Percentiles rank a stretch among this genome's conserved stretches.
Conservation (phyloP, 78 protist genomes). For the Dictyostelium intermedium region DNA sequence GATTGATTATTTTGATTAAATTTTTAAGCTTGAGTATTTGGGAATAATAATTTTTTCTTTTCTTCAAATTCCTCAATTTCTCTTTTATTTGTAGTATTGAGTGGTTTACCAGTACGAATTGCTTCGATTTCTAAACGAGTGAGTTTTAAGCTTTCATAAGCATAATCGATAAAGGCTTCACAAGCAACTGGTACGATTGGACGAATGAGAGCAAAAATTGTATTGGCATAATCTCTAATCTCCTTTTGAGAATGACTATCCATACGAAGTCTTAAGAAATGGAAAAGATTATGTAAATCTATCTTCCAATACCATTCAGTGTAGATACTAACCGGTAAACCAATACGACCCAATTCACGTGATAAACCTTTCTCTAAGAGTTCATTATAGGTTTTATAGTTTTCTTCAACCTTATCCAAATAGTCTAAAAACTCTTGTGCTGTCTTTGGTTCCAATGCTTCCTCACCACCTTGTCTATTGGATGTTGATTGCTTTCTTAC, state of each 20-base stretch:
- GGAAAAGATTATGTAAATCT: slow-evolving; percentile 76
- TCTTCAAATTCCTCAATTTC: slow-evolving; percentile 54
- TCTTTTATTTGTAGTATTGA: slow-evolving; percentile 55
- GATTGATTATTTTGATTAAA: background rate
- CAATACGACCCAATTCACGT: slow-evolving; percentile 67
- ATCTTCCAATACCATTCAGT: slow-evolving; percentile 82
- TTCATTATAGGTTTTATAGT: slow-evolving; percentile 56
- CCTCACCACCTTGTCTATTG: slow-evolving; percentile 79
- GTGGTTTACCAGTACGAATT: slow-evolving; percentile 63
- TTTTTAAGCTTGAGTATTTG: background rate
- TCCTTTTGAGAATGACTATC: slow-evolving; percentile 72
- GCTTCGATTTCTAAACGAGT: slow-evolving; percentile 76
- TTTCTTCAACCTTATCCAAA: slow-evolving; percentile 49
- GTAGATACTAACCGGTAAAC: slow-evolving; percentile 65
- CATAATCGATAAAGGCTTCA: slow-evolving; percentile 68
- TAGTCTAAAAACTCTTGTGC: slow-evolving; percentile 70
- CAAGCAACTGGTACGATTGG: slow-evolving; percentile 74
- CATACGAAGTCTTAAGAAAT: slow-evolving; percentile 65
- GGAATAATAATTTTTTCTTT: slow-evolving; percentile 12
- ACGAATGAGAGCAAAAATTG: slow-evolving; percentile 62
- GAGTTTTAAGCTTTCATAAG: slow-evolving; percentile 41
- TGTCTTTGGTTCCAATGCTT: slow-evolving; percentile 56
- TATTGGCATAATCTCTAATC: slow-evolving; percentile 69
- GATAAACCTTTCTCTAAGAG: slow-evolving; percentile 59
- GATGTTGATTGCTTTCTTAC: slow-evolving; percentile 63